Evolutionary conservation across 2,329 filamentous ascomycete genomes (phyloP), one percentile per base, ranked within the genome.

Genomic region (Spiromastix sp.): DNA sequence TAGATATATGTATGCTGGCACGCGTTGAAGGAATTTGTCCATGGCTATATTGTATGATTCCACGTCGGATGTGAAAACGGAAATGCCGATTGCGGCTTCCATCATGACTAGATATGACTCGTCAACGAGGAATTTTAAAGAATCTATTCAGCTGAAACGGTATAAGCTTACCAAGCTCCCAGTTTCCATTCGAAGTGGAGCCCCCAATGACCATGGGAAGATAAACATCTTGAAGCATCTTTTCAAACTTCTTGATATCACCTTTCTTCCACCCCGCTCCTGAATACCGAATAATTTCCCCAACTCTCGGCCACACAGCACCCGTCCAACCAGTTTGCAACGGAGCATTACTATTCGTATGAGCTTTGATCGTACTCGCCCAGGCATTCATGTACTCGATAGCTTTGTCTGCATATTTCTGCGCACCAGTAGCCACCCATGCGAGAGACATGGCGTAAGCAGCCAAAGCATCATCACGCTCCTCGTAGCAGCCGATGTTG

Each of bases 351-450:
- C 41, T 38, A 21, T 48, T 38, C 12, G 41, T 45, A 37, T 53
- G 51, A 7, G 40, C 45, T 37, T 50, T 37, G 30, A 55, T 39
- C 2, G 40, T 43, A 15, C 32, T 24, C 3, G 46, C 42, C 45
- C 47, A 55, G 11, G 48, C 48, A 39, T 55, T 44, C 49, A 55
- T 55, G 16, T 45, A 43, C 7, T 40, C 29, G 12, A 55, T 54
- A 1, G 51, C 46, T 36, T 49, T 45, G 10, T 47, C 32, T 6
- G 51, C 50, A 30, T 51, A 52, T n/a, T 12, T 18, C 11, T 40
- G 19, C 5, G 38, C 34, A 4, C 46, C 48, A 4, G 39, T 47
- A 18, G 51, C 38, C 17, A 37, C 43, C 42, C 47, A 52, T 7
- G 49, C 51, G 18, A 54, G 40, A 5, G 50, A 44, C 36, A 49